Percentiles rank a stretch among this genome's conserved stretches.
Conservation (phyloP, 2,329 filamentous ascomycete species). For the Neonectria faginata region DNA sequence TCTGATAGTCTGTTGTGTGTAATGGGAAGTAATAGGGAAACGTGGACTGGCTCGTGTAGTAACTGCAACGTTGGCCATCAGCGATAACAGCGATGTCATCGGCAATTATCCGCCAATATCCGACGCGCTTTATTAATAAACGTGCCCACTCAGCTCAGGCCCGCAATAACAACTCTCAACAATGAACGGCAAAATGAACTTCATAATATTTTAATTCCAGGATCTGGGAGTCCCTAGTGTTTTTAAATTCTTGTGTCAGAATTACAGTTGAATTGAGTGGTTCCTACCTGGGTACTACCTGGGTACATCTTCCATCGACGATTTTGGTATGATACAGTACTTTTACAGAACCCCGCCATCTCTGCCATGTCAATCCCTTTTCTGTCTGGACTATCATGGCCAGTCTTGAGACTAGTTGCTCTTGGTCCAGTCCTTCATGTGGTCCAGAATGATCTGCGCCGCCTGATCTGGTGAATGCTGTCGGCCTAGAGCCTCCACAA, state of each 20-base stretch:
- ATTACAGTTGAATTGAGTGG: conserved; percentile 47
- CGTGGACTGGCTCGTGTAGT: not conserved
- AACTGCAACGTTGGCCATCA: conserved; percentile 15
- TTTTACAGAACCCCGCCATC: conserved; percentile 41
- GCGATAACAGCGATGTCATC: conserved; percentile 37
- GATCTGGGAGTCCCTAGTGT: not conserved
- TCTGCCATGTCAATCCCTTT: conserved; percentile 27
- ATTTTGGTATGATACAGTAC: conserved; percentile 41
- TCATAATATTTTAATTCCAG: not conserved
- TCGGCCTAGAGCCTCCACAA: conserved; percentile 94
- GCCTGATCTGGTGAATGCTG: conserved; percentile 93
- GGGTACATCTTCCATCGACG: conserved; percentile 41
- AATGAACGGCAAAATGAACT: not conserved
- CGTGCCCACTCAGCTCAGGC: conserved; percentile 25
- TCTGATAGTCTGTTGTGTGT: conserved; percentile 7
- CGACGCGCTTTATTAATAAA: conserved; percentile 35
- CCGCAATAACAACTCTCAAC: conserved; percentile 1
- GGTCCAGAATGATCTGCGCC: conserved; percentile 84
- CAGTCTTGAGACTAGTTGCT: conserved; percentile 24
- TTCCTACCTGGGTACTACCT: conserved; percentile 37
- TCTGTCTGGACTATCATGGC: conserved; percentile 12
- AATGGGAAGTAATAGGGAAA: conserved; percentile 8
- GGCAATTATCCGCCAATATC: conserved; percentile 42
- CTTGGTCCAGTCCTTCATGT: conserved; percentile 75
- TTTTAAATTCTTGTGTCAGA: not conserved